Evolutionary conservation across 2,329 filamentous ascomycete genomes (phyloP).

Genomic region (Microdochium paspali): DNA sequence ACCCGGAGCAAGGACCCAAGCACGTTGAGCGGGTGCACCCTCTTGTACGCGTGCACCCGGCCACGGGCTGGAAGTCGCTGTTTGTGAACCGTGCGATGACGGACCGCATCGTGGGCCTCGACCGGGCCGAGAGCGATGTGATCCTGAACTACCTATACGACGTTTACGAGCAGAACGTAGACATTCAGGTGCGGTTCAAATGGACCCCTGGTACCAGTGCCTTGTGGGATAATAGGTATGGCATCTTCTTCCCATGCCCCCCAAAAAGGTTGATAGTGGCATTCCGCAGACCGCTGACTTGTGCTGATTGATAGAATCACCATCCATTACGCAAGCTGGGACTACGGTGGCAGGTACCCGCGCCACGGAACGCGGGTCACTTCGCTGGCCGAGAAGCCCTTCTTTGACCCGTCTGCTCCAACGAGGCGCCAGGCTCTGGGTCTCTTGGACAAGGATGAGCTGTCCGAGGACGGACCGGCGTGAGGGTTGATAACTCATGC

Average conservation of each 20-base stretch:
- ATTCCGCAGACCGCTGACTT: background rate
- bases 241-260: background rate
- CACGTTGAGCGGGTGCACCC: conserved; percentile 60
- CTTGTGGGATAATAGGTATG: conserved; percentile 60
- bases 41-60: conserved; percentile 60
- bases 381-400: conserved; percentile 60
- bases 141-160: conserved; percentile 59
- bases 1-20: conserved; percentile 52
- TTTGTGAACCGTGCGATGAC: conserved; percentile 67
- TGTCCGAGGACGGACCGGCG: conserved; percentile 15
- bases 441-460: conserved; percentile 47
- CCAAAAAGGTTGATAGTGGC: too few relatives aligned
- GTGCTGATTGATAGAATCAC: conserved; percentile 40
- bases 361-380: conserved; percentile 67
- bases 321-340: conserved; percentile 67
- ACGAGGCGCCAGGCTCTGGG: conserved; percentile 59
- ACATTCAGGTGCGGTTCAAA: conserved; percentile 63
- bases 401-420: conserved; percentile 54
- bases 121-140: conserved; percentile 58
- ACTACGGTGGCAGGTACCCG: conserved; percentile 58
- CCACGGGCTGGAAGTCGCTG: conserved; percentile 64
- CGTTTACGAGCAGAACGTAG: conserved; percentile 60
- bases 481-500: too few relatives aligned
- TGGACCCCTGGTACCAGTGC: conserved; percentile 61
- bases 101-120: conserved; percentile 56